Conservation (phyloP, 306 rosid species). For the Malus fusca region DNA sequence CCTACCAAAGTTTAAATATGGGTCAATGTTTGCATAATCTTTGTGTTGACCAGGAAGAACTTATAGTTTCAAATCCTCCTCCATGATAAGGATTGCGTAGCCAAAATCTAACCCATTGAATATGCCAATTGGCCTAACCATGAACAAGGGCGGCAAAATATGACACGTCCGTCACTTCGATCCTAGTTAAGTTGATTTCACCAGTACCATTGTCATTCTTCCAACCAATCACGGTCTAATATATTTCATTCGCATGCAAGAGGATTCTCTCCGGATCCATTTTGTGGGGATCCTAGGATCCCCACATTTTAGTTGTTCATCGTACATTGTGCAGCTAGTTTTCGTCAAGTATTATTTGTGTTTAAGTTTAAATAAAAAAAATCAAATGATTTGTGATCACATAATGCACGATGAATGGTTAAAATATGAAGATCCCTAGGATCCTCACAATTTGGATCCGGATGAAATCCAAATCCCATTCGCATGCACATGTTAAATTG, state of each 20-base stretch:
- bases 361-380: too few species aligned
- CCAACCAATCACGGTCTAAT: background rate
- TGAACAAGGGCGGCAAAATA: background rate
- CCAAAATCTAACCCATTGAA: background rate
- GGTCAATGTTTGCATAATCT: background rate
- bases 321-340: accelerated
- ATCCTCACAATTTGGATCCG: too few species aligned
- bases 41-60: background rate
- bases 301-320: accelerated
- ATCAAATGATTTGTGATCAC: too few species aligned
- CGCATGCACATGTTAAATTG: background rate
- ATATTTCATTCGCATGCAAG: background rate
- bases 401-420: too few species aligned
- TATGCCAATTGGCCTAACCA: constrained; percentile 3
- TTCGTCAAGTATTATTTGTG: accelerated
- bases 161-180: background rate
- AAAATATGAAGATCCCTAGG: too few species aligned
- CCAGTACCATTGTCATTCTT: background rate
- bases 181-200: background rate
- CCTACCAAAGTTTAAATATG: too few species aligned
- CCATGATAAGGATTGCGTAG: background rate
- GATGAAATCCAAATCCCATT: background rate
- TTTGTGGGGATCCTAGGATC: too few species aligned
- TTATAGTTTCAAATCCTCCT: background rate
- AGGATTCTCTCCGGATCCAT: accelerated